Base-by-base conservation (phyloP, 352 stramenopile species). In the Saprolegnia parasitica region DNA sequence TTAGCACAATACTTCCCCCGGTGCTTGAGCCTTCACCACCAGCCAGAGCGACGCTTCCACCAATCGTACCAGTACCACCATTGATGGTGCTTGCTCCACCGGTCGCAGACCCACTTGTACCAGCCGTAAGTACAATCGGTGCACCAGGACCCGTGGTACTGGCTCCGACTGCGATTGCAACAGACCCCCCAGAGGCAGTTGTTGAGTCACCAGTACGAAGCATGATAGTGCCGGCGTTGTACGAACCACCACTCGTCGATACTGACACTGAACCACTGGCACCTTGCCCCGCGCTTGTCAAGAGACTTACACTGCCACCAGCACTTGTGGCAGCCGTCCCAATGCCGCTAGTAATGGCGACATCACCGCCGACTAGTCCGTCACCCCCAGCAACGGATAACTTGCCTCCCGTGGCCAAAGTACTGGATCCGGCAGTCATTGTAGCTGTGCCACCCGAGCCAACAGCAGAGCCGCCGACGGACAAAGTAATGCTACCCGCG, bases 401-500 rank as follows among this genome's bases (percentile, higher is more conserved):
- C 24, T 46, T 29, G 21, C 75, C 72, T n/a, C 79, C 79, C 18
- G 63, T 70, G 21, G 46, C 20, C 20, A n/a, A 10, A 9, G 46
- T 24, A 10, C 83, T 83, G 70, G 80, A 66, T 32, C 85, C 85
- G 68, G 74, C 83, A 66, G 75, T 74, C 18, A 93, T 39, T 3
- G 73, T 77, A 9, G 89, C 67, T 29, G 84, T 78, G 65, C 88
- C 88, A 56, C 86, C 85, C 40, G 74, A 46, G 37, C 78, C 63
- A 15, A 70, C 63, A n/a, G 63, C 63, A 55, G 42, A 61, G 26
- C 35, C 46, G n/a, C 63, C 63, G 26, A 52, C 63, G 10, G 46
- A 35, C 13, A 47, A 13, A 13, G 47, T n/a, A 24, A 70, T 61
- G 9, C 20, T 37, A 13, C 63, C 63, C 40, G 42, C 55, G 39